Conservation (phyloP, 2,329 filamentous ascomycete genomes). For the Colletotrichum salicis region DNA sequence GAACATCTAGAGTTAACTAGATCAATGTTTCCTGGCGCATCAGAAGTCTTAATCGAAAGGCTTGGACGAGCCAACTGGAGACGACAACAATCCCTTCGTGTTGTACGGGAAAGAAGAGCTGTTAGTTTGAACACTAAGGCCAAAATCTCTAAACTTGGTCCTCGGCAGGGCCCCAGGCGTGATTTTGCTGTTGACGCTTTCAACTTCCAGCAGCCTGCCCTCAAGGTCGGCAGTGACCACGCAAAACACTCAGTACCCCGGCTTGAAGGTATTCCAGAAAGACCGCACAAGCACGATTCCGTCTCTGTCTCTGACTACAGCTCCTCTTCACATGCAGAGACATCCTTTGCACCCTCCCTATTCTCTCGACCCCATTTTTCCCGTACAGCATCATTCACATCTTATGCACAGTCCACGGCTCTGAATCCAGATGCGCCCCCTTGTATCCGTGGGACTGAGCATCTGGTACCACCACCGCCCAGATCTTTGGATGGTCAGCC, state of each 20-base stretch:
- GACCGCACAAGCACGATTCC: not conserved
- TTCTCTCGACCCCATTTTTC: not conserved
- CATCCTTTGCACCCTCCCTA: not conserved
- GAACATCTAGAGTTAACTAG: slow-evolving; percentile 1
- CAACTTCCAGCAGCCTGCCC: slow-evolving; percentile 19
- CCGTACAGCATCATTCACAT: not conserved
- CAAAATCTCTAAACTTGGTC: not conserved
- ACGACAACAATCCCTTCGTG: not conserved
- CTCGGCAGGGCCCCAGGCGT: not conserved
- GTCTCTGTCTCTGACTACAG: not conserved
- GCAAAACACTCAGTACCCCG: not conserved
- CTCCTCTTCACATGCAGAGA: not conserved
- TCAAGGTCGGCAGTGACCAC: not conserved
- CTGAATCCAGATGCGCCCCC: not conserved
- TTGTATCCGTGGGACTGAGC: not conserved
- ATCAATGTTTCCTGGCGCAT: slow-evolving; percentile 6
- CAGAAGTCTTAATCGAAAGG: not conserved
- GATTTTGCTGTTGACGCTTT: slow-evolving; percentile 18
- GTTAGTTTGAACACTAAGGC: not conserved
- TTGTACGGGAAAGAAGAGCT: not conserved
- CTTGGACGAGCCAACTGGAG: slow-evolving; percentile 19
- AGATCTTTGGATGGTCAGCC: slow-evolving; percentile 2
- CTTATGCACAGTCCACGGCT: not conserved
- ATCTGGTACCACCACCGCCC: not conserved
- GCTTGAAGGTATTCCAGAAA: not conserved